A percentile compares a stretch with the other conserved stretches of the same genome.
Conservation (phyloP, 2,329 filamentous ascomycete genomes). For the Erysiphe neolycopersici region DNA sequence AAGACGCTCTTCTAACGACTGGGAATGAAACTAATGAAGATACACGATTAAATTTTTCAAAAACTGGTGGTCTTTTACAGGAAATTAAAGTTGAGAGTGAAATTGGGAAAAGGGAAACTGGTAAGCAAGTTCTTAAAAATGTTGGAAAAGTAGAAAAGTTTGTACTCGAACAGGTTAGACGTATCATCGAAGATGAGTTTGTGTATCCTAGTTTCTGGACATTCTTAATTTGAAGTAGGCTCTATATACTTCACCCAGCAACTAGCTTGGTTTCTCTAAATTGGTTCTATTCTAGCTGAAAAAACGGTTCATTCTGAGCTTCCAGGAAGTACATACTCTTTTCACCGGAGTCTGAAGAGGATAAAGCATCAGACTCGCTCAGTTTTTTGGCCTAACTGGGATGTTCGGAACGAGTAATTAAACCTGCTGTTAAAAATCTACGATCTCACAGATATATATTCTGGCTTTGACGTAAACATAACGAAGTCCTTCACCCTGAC, state of each 20-base stretch:
- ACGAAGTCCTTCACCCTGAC: no score
- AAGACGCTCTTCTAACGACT: slow-evolving; percentile 59
- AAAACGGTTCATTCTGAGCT: no score
- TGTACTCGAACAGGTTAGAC: slow-evolving; percentile 80
- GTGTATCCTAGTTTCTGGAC: slow-evolving; percentile 98
- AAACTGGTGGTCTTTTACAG: slow-evolving; percentile 54
- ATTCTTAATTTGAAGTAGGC: slow-evolving; percentile 45
- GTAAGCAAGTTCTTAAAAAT: slow-evolving; percentile 90
- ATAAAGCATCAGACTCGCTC: no score
- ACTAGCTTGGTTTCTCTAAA: no score
- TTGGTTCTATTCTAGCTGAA: no score
- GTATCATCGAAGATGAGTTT: slow-evolving; percentile 96
- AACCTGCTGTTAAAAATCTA: no score
- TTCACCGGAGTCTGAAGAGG: no score
- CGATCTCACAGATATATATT: no score
- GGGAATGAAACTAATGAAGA: slow-evolving; percentile 9
- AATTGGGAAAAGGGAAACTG: slow-evolving; percentile 74
- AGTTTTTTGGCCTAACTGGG: no score
- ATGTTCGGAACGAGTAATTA: no score
- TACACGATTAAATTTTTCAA: slow-evolving; percentile 12
- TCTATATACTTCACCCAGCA: background rate
- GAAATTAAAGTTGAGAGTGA: slow-evolving; percentile 94
- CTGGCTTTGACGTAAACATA: no score
- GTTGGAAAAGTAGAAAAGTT: slow-evolving; percentile 97
- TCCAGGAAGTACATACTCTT: no score